Evolutionary conservation across 73 alveolate species (phyloP).

Genomic region (Tetrahymena borealis): DNA sequence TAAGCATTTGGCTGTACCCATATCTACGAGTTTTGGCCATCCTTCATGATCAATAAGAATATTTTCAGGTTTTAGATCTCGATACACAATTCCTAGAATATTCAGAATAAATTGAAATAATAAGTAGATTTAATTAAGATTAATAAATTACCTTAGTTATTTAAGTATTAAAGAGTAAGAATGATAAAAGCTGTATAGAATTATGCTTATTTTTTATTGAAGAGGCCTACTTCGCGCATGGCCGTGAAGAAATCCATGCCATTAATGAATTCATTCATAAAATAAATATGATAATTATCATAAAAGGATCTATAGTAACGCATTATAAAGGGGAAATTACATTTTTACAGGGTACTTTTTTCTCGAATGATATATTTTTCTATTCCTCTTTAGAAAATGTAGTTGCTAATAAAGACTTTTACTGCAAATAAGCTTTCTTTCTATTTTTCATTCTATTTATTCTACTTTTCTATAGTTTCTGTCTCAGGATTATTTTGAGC

Average conservation of each 20-base stretch:
- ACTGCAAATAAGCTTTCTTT: background rate
- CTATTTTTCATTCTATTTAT: background rate
- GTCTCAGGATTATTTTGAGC: background rate
- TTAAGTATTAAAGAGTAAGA: background rate
- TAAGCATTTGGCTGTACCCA: slow-evolving; percentile 56
- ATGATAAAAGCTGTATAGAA: slow-evolving; percentile 21
- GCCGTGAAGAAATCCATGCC: slow-evolving; percentile 34
- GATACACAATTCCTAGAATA: slow-evolving; percentile 44
- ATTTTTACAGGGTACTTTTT: background rate
- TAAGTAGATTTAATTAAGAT: background rate
- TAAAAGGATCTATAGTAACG: slow-evolving; percentile 7
- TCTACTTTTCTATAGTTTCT: background rate
- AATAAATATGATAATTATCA: slow-evolving; percentile 9
- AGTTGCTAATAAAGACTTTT: background rate
- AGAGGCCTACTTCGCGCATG: slow-evolving; percentile 21
- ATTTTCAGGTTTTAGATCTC: slow-evolving; percentile 70
- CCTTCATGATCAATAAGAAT: slow-evolving; percentile 60
- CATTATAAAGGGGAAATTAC: slow-evolving; percentile 33
- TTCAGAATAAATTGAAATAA: slow-evolving; percentile 1
- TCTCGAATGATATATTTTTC: slow-evolving; percentile 22
- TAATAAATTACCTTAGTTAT: background rate
- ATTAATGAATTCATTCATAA: slow-evolving; percentile 5
- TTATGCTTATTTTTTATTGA: background rate
- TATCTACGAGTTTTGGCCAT: slow-evolving; percentile 52
- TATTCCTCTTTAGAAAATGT: background rate